A percentile compares a stretch with the other conserved stretches of the same genome.
These are phyloP conservation scores for Paratrimastix pyriformis DNA, from an alignment of 78 protist genomes.

Conservation along the genomic window DNA sequence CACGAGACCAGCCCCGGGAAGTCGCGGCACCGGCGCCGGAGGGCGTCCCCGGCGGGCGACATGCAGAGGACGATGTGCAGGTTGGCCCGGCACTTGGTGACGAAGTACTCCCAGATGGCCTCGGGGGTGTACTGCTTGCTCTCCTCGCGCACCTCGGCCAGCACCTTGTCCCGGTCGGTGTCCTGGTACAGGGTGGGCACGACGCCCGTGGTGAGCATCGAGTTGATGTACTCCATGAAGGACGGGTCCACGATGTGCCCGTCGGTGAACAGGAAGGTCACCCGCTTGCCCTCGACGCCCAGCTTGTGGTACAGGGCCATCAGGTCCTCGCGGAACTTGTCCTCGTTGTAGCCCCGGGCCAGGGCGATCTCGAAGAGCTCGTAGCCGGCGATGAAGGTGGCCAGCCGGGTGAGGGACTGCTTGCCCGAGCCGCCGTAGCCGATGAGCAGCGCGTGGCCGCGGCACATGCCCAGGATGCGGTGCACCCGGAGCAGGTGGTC, in stretches of 20 bases:
- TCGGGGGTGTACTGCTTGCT: slow-evolving; percentile 34
- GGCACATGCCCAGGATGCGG: slow-evolving; percentile 55
- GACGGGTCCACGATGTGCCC: slow-evolving; percentile 61
- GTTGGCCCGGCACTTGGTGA: slow-evolving; percentile 62
- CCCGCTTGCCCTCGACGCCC: slow-evolving; percentile 39
- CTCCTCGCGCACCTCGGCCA: slow-evolving; percentile 39
- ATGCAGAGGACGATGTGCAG: slow-evolving; percentile 76
- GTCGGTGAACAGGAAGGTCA: slow-evolving; percentile 67
- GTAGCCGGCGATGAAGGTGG: slow-evolving; percentile 52
- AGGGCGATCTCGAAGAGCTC: slow-evolving; percentile 62
- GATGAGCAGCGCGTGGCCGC: slow-evolving; percentile 76
- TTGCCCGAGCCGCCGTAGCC: slow-evolving; percentile 81
- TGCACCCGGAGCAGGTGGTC: slow-evolving; percentile 58
- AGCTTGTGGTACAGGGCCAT: slow-evolving; percentile 46
- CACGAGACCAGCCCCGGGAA: slow-evolving; percentile 77
- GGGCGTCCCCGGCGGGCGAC: slow-evolving; percentile 71
- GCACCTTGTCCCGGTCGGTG: slow-evolving; percentile 52
- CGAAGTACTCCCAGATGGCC: slow-evolving; percentile 56
- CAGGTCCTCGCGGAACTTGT: slow-evolving; percentile 58
- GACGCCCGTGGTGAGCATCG: slow-evolving; percentile 72
- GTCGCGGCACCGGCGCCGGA: slow-evolving; percentile 65
- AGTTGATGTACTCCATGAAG: slow-evolving; percentile 71
- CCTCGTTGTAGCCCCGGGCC: slow-evolving; percentile 65
- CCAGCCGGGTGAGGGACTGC: slow-evolving; percentile 60
- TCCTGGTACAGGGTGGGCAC: slow-evolving; percentile 74